Evolutionary conservation across 2,329 filamentous ascomycete genomes (phyloP), one percentile per base, ranked within the genome.

Genomic region (Colletotrichum cereale): DNA sequence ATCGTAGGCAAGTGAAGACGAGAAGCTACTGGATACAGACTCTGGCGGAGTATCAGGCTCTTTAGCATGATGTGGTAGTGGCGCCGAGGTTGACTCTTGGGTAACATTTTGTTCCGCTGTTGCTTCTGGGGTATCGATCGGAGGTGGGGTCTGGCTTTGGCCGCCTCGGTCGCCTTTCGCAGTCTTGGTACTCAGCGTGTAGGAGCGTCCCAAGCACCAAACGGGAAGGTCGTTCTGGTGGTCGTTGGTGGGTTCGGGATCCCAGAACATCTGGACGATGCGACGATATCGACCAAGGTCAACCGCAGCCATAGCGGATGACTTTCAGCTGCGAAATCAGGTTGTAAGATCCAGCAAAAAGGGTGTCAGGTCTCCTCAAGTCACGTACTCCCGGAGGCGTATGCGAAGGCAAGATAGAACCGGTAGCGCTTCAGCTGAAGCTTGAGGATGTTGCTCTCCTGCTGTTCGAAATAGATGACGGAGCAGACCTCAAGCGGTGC

Each of bases 231-330:
- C 87, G 47, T 88, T 86, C 70, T 84, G 80, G 68, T 90, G 86
- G 79, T 97, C 91, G 82, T 98, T 97, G 73, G 88, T 90, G 7
- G 95, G 95, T 74, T 95, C 91, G 0, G 95, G 94, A 76, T 98
- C 95, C 92, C 95, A 97, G 78, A 98, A 92, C 84, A 93, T 94
- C 82, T 96, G 93, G 72, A 98, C 91, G 76, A 98, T 90, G 74
- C 93, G 92, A 82, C 94, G 93, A 73, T 87, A 87, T 75, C 93
- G 92, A 75, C 93, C 89, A 72, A 97, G 85, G 78, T 97, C 93
- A 67, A 93, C 89, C 68, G 88, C 90, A 44, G 85, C 84, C 73
- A 86, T 81, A 18, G 80, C 79, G 34, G 76, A 77, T 67, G 83
- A 80, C 79, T 12, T 82, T 73, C 12, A 12, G 60, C n/a, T 44